These are phyloP conservation scores for Verruconis gallopava DNA, from an alignment of 2,329 filamentous ascomycete genomes.

Conservation along the genomic window DNA sequence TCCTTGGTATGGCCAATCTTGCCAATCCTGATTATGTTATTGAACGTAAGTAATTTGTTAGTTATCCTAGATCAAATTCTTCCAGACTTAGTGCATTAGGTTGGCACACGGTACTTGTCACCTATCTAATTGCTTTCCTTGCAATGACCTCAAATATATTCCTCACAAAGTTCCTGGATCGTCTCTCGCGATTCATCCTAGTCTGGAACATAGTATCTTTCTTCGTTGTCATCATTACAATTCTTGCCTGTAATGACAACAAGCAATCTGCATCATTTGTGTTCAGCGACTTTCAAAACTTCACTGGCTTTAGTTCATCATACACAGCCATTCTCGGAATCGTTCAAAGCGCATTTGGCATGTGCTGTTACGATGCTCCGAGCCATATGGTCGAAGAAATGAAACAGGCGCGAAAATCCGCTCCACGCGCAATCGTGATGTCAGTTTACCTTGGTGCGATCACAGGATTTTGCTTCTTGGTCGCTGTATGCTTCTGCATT, in stretches of 20 bases:
- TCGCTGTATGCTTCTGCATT: slow-evolving; percentile 39
- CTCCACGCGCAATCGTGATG: slow-evolving; percentile 35
- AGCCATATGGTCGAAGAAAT: slow-evolving; percentile 45
- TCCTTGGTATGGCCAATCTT: slow-evolving; percentile 41
- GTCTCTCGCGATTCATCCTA: slow-evolving; percentile 36
- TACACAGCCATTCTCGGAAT: slow-evolving; percentile 42
- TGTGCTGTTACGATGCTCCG: slow-evolving; percentile 21
- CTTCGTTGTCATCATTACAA: slow-evolving; percentile 37
- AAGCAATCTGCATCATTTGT: slow-evolving; percentile 43
- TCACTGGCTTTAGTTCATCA: slow-evolving; percentile 36
- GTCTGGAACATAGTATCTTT: slow-evolving; percentile 43
- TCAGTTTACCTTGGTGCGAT: slow-evolving; percentile 32
- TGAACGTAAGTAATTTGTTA: slow-evolving; percentile 21
- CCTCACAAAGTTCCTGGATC: slow-evolving; percentile 37
- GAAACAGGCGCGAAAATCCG: slow-evolving; percentile 36
- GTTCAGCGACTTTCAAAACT: slow-evolving; percentile 42
- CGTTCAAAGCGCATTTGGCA: slow-evolving; percentile 16
- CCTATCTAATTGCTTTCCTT: slow-evolving; percentile 35
- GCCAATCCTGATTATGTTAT: slow-evolving; percentile 39
- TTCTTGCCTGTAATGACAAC: slow-evolving; percentile 40
- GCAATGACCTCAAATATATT: slow-evolving; percentile 37
- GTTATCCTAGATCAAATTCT: neutral
- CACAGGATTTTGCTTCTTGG: slow-evolving; percentile 36
- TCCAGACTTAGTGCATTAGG: slow-evolving; percentile 14
- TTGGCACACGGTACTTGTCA: slow-evolving; percentile 43